phyloP scores from a whole-genome alignment of 352 stramenopile species.

The Pythium dissotocum region DNA sequence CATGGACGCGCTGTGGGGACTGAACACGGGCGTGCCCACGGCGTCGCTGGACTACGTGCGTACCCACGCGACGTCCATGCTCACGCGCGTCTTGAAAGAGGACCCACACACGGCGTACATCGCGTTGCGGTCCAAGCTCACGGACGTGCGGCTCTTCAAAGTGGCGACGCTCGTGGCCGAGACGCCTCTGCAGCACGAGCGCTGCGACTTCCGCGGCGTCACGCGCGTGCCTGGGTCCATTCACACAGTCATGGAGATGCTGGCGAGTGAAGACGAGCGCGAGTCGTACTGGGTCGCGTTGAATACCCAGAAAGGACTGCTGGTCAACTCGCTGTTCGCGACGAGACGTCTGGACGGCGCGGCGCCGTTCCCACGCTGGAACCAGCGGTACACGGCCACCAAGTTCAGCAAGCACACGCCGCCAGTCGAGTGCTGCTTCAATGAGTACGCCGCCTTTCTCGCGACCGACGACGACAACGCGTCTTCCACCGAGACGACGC shows the following conservation, averaged over 20 bases:
- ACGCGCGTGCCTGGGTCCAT: constrained; percentile 62
- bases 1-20: constrained; percentile 41
- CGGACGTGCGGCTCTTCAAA: constrained; percentile 72
- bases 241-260: constrained; percentile 54
- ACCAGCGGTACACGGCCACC: constrained; percentile 60
- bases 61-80: constrained; percentile 48
- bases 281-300: constrained; percentile 75
- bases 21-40: constrained; percentile 32
- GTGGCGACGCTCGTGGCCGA: constrained; percentile 20
- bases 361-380: constrained; percentile 62
- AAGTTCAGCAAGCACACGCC: constrained; percentile 63
- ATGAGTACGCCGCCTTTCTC: constrained; percentile 53
- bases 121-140: constrained; percentile 49
- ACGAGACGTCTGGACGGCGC: constrained; percentile 30
- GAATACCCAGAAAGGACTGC: constrained; percentile 64
- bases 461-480: neutral
- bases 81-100: constrained; percentile 42
- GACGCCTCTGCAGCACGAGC: constrained; percentile 30
- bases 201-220: constrained; percentile 68
- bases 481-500: neutral
- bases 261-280: constrained; percentile 56
- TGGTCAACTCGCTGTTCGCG: constrained; percentile 48
- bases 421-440: constrained; percentile 61
- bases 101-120: constrained; percentile 57
- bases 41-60: constrained; percentile 53